Evolutionary conservation across 2,329 filamentous ascomycete genomes (phyloP).

Genomic region (Cordyceps fumosorosea): DNA sequence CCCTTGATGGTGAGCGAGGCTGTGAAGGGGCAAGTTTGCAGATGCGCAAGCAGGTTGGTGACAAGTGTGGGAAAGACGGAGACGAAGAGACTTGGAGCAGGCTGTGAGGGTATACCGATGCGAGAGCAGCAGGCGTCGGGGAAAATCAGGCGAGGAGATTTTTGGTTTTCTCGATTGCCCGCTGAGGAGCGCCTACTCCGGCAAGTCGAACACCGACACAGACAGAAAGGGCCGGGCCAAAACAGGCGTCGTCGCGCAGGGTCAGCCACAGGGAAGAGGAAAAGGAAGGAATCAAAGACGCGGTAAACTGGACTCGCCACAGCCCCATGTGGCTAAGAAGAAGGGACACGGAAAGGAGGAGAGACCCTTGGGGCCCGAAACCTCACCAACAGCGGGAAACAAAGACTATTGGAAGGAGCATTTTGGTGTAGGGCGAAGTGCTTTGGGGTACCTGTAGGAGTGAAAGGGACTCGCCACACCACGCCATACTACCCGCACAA

Average conservation of each 20-base stretch:
- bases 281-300: background rate
- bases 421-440: constrained; percentile 1
- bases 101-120: background rate
- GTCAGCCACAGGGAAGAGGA: background rate
- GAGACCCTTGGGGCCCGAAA: constrained; percentile 1
- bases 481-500: background rate
- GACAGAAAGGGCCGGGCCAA: background rate
- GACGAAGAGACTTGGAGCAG: background rate
- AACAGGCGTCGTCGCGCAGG: background rate
- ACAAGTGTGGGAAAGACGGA: background rate
- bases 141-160: background rate
- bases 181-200: constrained; percentile 2
- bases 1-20: background rate
- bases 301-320: constrained; percentile 3
- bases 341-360: background rate
- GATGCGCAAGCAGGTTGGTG: background rate
- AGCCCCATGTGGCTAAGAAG: constrained; percentile 11
- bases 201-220: constrained; percentile 3
- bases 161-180: background rate
- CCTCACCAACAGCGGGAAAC: background rate
- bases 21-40: background rate
- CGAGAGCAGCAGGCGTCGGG: background rate
- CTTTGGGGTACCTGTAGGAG: background rate
- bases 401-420: background rate
- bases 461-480: background rate